Evolutionary conservation across 2,329 filamentous ascomycete genomes (phyloP).

Genomic region (Penicillium vulpinum): DNA sequence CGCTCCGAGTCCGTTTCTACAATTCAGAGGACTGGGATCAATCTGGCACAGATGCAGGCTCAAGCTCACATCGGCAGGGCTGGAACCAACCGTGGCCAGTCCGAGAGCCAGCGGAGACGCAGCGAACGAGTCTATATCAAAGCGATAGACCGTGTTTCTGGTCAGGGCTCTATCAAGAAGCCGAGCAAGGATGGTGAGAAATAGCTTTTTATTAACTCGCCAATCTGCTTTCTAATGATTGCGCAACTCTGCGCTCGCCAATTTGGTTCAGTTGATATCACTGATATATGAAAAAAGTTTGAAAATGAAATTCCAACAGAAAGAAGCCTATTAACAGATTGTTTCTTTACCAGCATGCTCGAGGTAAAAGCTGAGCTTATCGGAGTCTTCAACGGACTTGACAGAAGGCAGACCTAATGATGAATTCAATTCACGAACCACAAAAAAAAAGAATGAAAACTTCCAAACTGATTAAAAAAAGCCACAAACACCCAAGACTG

Average conservation of each 20-base stretch:
- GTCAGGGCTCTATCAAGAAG: conserved; percentile 7
- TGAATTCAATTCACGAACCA: not conserved
- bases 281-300: not conserved
- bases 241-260: not conserved
- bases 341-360: not conserved
- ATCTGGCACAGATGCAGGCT: not conserved
- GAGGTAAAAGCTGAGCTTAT: not conserved
- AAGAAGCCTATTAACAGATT: not conserved
- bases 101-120: conserved; percentile 10
- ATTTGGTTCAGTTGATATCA: not conserved
- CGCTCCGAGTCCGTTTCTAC: not conserved
- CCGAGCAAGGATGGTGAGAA: not conserved
- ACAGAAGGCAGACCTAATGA: too few species aligned
- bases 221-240: not conserved
- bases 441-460: not conserved
- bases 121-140: conserved; percentile 3
- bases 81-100: conserved; percentile 11
- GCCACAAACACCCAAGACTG: too few species aligned
- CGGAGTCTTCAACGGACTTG: not conserved
- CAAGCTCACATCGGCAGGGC: not conserved
- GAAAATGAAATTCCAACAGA: not conserved
- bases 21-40: not conserved
- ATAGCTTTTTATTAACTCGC: not conserved
- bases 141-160: not conserved
- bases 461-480: not conserved